Base-by-base conservation (phyloP, 2,329 filamentous ascomycete genomes). In the Microthyrium microscopicum region DNA sequence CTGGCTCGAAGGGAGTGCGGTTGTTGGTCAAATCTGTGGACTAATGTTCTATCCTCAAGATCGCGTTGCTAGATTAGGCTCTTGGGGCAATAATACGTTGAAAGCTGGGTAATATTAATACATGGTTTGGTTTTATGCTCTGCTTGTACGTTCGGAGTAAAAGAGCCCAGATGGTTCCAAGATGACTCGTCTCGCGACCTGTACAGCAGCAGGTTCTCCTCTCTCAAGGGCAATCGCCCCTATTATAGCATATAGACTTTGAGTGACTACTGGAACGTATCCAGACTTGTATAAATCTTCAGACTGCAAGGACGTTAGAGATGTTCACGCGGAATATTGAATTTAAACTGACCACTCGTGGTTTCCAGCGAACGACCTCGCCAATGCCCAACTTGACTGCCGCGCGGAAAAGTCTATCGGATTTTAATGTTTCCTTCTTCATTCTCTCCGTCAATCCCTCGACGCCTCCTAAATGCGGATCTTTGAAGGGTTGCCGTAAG, bases 161-260 rank as follows among this genome's bases (percentile, higher is more conserved):
- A n/a, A n/a, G n/a, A n/a, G n/a, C n/a, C n/a, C n/a, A n/a, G n/a
- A n/a, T n/a, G 61, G 62, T 31, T 50, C 61, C 47, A 93, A 56
- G 53, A 93, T 76, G 54, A 75, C 73, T 44, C 93, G 79, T 49
- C 73, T 71, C 29, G 81, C 73, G 34, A 91, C 57, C 52, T 70
- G 67, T 42, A 74, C 77, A 37, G 87, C 84, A 35, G 79, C 69
- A 28, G 76, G 73, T 24, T 77, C 79, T 29, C 89, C 89, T 44
- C 79, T 74, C 54, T 94, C 83, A 48, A 98, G 61, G n/a, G 83
- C 76, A 34, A 98, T 57, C 8, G 89, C 89, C 16, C 89, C 89
- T 28, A 95, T 60, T 35, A 98, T 77, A 29, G 85, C 82, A 51
- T 84, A 82, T 35, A 98, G 47, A 3, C 82, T 72, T 40, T 83